Percentiles rank a stretch among this genome's conserved stretches.
Conservation (phyloP, 352 stramenopile species). For the Globisporangium splendens region DNA sequence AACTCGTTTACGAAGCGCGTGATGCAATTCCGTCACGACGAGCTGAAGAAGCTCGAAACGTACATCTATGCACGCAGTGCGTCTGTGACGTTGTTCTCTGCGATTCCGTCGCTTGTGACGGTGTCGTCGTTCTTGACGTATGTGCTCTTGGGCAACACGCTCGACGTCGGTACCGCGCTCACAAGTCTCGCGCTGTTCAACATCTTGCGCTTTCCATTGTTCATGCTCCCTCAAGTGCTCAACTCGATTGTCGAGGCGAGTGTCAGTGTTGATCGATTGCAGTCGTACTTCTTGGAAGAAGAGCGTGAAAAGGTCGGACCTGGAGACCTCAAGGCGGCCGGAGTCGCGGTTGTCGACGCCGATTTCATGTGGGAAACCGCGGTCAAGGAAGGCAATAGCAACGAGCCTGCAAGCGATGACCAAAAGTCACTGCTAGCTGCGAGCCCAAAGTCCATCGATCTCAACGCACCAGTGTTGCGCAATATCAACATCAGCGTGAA, state of each 20-base stretch:
- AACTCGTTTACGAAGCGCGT: conserved; percentile 66
- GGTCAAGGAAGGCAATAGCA: conserved; percentile 16
- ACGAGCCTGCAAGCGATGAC: conserved; percentile 35
- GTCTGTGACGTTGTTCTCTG: conserved; percentile 51
- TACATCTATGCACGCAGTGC: conserved; percentile 43
- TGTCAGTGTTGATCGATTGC: conserved; percentile 59
- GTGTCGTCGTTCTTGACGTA: conserved; percentile 52
- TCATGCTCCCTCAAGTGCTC: conserved; percentile 95
- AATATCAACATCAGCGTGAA: conserved; percentile 72
- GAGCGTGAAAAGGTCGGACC: conserved; percentile 64
- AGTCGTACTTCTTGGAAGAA: conserved; percentile 50
- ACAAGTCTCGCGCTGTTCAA: conserved; percentile 64
- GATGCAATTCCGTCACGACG: conserved; percentile 55
- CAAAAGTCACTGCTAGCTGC: conserved; percentile 9
- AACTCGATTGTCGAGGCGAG: conserved; percentile 92
- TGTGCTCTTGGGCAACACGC: conserved; percentile 47
- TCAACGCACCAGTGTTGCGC: conserved; percentile 29
- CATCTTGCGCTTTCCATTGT: conserved; percentile 96
- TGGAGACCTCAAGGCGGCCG: conserved; percentile 65
- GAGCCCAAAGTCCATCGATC: conserved; percentile 16
- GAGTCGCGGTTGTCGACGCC: conserved; percentile 34
- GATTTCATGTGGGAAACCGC: conserved; percentile 63
- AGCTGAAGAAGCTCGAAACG: conserved; percentile 73
- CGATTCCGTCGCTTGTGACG: conserved; percentile 47
- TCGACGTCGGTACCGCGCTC: conserved; percentile 50